A percentile compares a stretch with the other conserved stretches of the same genome.
phyloP scores from a whole-genome alignment of 2,329 filamentous ascomycete genomes.

The Didymosphaeria variabile region DNA sequence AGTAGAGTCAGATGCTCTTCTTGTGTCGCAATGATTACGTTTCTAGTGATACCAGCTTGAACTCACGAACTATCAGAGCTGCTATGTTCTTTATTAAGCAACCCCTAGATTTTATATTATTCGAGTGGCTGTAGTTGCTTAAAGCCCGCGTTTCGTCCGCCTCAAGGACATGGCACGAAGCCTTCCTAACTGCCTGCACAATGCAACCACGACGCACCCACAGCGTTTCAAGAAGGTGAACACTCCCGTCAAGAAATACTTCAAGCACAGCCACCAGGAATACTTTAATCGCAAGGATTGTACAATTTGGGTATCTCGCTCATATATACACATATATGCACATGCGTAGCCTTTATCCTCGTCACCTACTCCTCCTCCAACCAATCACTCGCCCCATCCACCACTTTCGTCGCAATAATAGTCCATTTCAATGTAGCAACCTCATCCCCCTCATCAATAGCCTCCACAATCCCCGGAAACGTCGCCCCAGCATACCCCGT shows the following conservation, averaged over 20 bases:
- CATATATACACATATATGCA: not conserved
- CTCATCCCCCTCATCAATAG: conserved; percentile 61
- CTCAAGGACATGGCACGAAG: not conserved
- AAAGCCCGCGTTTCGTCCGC: not conserved
- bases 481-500: conserved; percentile 85
- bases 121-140: not conserved
- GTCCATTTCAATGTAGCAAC: conserved; percentile 53
- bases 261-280: no score
- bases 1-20: not conserved
- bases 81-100: not conserved
- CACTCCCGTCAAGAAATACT: no score
- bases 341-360: not conserved
- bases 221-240: no score
- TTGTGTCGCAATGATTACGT: not conserved
- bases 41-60: not conserved
- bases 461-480: conserved; percentile 71
- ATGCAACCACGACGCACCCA: not conserved
- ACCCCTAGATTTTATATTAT: not conserved
- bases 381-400: conserved; percentile 47
- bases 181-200: not conserved
- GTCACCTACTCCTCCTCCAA: conserved; percentile 38
- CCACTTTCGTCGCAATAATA: conserved; percentile 48
- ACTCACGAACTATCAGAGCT: not conserved
- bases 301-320: conserved; percentile 4
- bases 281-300: no score